Evolutionary conservation across 2,329 filamentous ascomycete species (phyloP).

Genomic region (Diaporthe sp.): DNA sequence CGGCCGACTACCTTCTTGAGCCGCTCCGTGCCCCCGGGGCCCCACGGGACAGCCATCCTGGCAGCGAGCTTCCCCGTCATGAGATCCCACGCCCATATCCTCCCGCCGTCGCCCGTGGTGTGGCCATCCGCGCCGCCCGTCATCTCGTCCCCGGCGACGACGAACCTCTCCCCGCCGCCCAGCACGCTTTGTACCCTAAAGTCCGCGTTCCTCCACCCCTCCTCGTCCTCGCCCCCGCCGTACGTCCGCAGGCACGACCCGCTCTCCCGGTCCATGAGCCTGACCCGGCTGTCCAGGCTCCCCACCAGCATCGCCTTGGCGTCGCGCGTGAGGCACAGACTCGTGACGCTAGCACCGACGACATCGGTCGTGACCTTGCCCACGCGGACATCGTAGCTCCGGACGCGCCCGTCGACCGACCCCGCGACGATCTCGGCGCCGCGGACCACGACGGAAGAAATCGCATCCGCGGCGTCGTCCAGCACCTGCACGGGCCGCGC

Average conservation of each 20-base stretch:
- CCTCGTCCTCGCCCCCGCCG: constrained; percentile 53
- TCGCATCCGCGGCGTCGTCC: constrained; percentile 78
- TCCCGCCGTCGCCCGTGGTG: constrained; percentile 63
- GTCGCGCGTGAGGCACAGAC: constrained; percentile 77
- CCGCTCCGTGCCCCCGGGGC: constrained; percentile 61
- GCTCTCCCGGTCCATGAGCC: constrained; percentile 83
- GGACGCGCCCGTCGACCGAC: constrained; percentile 86
- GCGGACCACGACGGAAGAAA: constrained; percentile 64
- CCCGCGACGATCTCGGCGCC: constrained; percentile 76
- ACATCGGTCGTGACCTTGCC: constrained; percentile 80
- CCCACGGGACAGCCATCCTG: constrained; percentile 71
- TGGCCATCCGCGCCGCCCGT: constrained; percentile 44
- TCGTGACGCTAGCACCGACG: constrained; percentile 80
- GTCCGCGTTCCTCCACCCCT: constrained; percentile 72
- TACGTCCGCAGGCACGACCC: constrained; percentile 83
- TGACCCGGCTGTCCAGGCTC: constrained; percentile 80
- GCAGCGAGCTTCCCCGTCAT: constrained; percentile 78
- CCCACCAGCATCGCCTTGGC: constrained; percentile 82
- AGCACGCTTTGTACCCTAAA: constrained; percentile 82
- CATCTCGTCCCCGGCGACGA: constrained; percentile 85
- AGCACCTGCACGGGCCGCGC: constrained; percentile 80
- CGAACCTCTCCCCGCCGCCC: constrained; percentile 81
- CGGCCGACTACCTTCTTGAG: constrained; percentile 68
- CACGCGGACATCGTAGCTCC: constrained; percentile 86
- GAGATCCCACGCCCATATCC: constrained; percentile 86